phyloP scores from a whole-genome alignment of 495 filamentous ascomycete genomes.

The Aspergillus indologenus region DNA sequence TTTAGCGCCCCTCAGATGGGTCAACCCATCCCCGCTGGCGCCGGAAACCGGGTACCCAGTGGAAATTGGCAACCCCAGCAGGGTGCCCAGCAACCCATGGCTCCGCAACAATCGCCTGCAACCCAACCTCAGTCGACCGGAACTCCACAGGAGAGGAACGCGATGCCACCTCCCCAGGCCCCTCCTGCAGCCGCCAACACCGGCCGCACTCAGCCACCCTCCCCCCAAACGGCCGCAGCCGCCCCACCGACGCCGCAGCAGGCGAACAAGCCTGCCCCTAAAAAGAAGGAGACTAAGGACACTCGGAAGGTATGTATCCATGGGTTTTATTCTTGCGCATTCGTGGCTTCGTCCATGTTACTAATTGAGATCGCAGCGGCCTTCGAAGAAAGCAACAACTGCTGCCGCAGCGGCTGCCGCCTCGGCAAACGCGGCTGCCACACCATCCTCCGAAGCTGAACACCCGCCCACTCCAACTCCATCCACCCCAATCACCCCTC shows the following conservation, averaged over 20 bases:
- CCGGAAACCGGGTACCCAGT: conserved; percentile 48
- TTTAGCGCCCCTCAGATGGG: conserved; percentile 66
- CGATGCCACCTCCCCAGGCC: conserved; percentile 89
- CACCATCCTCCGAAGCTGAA: conserved; percentile 72
- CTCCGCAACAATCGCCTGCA: conserved; percentile 51
- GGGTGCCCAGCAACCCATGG: conserved; percentile 62
- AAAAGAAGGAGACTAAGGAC: conserved; percentile 78
- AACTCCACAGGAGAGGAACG: conserved; percentile 68
- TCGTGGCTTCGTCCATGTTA: conserved; percentile 15
- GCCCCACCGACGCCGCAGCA: conserved; percentile 87
- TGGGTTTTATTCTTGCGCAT: conserved; percentile 11
- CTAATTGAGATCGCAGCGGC: conserved; percentile 28
- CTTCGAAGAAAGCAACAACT: conserved; percentile 59
- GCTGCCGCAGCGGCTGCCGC: conserved; percentile 47
- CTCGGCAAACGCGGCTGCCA: conserved; percentile 58
- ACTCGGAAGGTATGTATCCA: conserved; percentile 67
- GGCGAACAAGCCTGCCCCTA: conserved; percentile 72
- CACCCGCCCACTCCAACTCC: conserved; percentile 75
- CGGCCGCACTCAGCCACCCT: conserved; percentile 67
- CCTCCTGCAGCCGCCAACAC: conserved; percentile 60
- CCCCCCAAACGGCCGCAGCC: conserved; percentile 69
- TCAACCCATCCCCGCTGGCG: conserved; percentile 51
- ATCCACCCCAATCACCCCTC: conserved; percentile 83
- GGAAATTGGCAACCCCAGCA: conserved; percentile 56
- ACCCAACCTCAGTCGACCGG: conserved; percentile 61